Evolutionary conservation across 2,329 filamentous ascomycete species (phyloP).

Genomic region (Cladosporium sp.): DNA sequence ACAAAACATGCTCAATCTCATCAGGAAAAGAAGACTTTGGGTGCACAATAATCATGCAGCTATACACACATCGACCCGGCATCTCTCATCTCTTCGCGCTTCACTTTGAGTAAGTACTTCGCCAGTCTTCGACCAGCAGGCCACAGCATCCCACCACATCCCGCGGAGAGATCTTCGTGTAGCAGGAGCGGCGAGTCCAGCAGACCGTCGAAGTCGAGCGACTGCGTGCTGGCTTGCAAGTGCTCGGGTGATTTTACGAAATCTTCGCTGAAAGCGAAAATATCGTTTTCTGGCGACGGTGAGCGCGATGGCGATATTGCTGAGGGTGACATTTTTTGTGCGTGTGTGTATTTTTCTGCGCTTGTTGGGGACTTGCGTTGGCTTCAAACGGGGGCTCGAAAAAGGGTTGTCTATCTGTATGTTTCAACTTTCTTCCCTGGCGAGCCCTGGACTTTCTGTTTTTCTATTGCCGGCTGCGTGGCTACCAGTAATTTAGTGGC

Average conservation of each 20-base stretch:
- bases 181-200: slow-evolving; percentile 64
- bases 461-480: too few species aligned
- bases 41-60: too few species aligned
- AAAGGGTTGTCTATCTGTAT: too few species aligned
- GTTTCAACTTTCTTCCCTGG: too few species aligned
- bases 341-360: background rate
- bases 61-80: slow-evolving; percentile 4
- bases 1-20: background rate
- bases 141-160: slow-evolving; percentile 93
- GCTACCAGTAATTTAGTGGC: too few species aligned
- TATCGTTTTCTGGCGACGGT: slow-evolving; percentile 5
- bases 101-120: slow-evolving; percentile 77
- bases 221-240: slow-evolving; percentile 33
- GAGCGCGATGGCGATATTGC: background rate
- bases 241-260: slow-evolving; percentile 47
- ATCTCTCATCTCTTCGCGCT: slow-evolving; percentile 54
- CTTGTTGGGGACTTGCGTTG: too few species aligned
- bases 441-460: too few species aligned
- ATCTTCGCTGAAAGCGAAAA: slow-evolving; percentile 47
- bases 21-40: too few species aligned
- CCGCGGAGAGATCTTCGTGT: slow-evolving; percentile 78
- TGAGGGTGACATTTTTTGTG: slow-evolving; percentile 3
- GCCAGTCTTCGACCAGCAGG: slow-evolving; percentile 85
- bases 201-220: slow-evolving; percentile 66
- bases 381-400: too few species aligned